Conservation (phyloP, 306 rosid genomes). For the Rosa rugosa region DNA sequence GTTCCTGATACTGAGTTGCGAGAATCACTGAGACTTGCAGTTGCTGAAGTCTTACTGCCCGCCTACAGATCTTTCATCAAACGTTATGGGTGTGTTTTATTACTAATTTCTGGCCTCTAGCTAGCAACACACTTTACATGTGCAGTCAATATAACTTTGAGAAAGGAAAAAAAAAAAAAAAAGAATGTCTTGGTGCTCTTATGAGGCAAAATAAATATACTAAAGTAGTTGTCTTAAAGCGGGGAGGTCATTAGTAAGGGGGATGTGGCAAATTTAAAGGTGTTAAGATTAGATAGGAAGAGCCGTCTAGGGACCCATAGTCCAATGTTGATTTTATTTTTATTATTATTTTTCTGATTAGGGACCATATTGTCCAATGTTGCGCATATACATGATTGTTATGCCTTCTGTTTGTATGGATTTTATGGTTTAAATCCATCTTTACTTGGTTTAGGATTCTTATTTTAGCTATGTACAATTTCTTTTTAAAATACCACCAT, state of each 20-base stretch:
- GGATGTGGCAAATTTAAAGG: not conserved
- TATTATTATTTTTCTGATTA: not conserved
- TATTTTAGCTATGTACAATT: not conserved
- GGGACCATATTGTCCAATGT: not conserved
- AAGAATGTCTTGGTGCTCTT: not conserved
- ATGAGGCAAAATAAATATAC: not conserved
- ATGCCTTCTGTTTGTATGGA: not conserved
- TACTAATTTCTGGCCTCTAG: not conserved
- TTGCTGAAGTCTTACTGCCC: slow-evolving; percentile 90
- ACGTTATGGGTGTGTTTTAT: slow-evolving; percentile 73
- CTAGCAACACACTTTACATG: not conserved
- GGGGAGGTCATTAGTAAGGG: not conserved
- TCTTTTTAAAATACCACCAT: not conserved
- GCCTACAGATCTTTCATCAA: slow-evolving; percentile 87
- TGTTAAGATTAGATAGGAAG: not conserved
- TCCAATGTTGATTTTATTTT: not conserved
- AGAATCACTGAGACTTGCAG: slow-evolving; percentile 92
- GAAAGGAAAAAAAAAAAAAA: not conserved
- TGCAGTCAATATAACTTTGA: not conserved
- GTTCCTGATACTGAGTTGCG: slow-evolving; percentile 91
- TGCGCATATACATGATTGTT: not conserved
- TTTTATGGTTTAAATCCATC: not conserved
- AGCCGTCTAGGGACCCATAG: not conserved
- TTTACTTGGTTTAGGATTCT: not conserved
- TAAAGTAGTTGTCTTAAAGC: not conserved